phyloP scores from a whole-genome alignment of 139 green algal genomes.

The Diplosphaera chodatii region DNA sequence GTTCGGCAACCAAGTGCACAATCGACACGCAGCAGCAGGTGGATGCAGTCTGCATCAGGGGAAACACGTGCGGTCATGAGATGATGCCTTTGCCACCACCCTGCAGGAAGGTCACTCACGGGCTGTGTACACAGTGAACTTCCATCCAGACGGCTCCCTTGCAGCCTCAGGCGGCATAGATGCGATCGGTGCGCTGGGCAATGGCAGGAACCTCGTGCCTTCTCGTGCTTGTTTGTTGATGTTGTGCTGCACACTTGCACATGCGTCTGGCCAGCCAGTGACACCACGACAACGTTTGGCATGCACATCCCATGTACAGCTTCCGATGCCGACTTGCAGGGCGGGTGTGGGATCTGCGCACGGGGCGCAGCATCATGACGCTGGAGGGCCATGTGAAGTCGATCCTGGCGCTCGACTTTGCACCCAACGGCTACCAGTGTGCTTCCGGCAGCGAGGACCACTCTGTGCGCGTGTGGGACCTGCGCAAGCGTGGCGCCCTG shows the following conservation, averaged over 20 bases:
- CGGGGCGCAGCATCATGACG: conserved; percentile 68
- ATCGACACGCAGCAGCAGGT: no score
- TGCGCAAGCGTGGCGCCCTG: conserved; percentile 64
- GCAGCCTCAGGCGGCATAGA: conserved; percentile 73
- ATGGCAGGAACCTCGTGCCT: not conserved
- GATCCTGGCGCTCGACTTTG: conserved; percentile 82
- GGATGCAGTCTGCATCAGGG: no score
- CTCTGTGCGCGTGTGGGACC: conserved; percentile 79
- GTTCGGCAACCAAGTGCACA: no score
- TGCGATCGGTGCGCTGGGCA: conserved; percentile 42
- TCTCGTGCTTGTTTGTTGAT: no score
- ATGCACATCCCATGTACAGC: no score
- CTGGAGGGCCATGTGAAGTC: conserved; percentile 87
- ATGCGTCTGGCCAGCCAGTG: no score
- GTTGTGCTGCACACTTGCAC: no score
- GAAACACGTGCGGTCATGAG: no score
- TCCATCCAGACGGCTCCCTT: conserved; percentile 83
- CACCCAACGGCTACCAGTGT: conserved; percentile 76
- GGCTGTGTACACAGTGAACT: conserved; percentile 85
- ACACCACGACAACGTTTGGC: no score
- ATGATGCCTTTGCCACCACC: no score
- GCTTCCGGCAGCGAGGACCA: conserved; percentile 75
- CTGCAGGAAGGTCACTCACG: conserved; percentile 86
- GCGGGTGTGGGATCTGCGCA: conserved; percentile 89
- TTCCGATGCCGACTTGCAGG: no score